Conservation (phyloP, 73 alveolate species). For the Blepharisma stoltei region DNA sequence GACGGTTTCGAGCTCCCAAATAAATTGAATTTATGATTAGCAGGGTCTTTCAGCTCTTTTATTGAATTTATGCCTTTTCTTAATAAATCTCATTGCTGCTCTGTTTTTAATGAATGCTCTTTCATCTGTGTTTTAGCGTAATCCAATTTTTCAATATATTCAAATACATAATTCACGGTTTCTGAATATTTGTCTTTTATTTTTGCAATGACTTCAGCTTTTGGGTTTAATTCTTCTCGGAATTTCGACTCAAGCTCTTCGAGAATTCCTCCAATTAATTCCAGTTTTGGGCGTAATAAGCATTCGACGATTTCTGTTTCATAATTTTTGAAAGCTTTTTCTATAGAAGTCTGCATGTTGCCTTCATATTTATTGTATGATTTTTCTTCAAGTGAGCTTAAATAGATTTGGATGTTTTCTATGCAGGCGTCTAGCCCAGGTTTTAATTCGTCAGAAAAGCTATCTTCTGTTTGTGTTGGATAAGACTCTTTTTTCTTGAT, state of each 20-base stretch:
- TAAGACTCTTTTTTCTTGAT: too few species aligned
- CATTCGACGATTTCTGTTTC: conserved; percentile 8
- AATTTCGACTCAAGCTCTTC: not conserved
- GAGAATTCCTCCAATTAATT: not conserved
- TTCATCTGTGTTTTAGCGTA: not conserved
- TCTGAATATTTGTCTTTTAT: not conserved
- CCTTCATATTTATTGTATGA: too few species aligned
- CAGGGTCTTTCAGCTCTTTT: conserved; percentile 17
- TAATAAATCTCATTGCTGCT: not conserved
- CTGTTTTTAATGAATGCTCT: not conserved
- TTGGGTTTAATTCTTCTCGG: not conserved
- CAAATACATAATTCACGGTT: not conserved
- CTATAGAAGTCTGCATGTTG: too few species aligned
- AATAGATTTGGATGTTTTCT: too few species aligned
- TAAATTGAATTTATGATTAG: not conserved
- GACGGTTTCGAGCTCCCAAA: not conserved
- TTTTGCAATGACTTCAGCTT: conserved; percentile 6
- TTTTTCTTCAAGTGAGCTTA: too few species aligned
- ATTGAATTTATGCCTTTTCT: conserved; percentile 1
- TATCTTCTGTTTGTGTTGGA: too few species aligned
- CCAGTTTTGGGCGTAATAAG: conserved; percentile 20
- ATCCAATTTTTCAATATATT: not conserved
- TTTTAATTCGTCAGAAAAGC: too few species aligned
- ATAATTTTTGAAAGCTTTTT: not conserved
- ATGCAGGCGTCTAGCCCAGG: too few species aligned